phyloP scores from a whole-genome alignment of 164 flowering plant species.

The Magnolia changhungtana region DNA sequence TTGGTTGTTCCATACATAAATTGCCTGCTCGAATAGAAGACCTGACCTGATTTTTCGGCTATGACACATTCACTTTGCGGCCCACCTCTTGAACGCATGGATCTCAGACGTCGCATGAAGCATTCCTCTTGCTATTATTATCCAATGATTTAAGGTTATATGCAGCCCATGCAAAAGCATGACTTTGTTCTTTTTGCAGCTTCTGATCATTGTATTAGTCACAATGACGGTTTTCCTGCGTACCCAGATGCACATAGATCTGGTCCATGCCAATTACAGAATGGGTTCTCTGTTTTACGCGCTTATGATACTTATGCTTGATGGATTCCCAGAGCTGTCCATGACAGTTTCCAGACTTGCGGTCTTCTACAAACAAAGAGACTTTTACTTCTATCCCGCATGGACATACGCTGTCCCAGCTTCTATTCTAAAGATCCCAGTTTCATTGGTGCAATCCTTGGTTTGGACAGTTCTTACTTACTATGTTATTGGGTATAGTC shows the following conservation, averaged over 20 bases:
- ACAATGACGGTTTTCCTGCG: neutral
- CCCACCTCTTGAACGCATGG: too few species aligned
- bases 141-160: too few species aligned
- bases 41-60: too few species aligned
- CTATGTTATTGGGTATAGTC: constrained; percentile 58
- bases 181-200: neutral
- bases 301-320: constrained; percentile 28
- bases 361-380: constrained; percentile 56
- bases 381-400: constrained; percentile 42
- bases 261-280: neutral
- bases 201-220: neutral
- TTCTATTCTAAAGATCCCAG: constrained; percentile 44
- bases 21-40: too few species aligned
- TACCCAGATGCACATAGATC: neutral
- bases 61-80: too few species aligned
- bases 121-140: too few species aligned
- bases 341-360: constrained; percentile 45
- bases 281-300: constrained; percentile 36
- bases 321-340: constrained; percentile 40
- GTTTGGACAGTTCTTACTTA: constrained; percentile 61
- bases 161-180: too few species aligned
- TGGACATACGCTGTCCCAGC: constrained; percentile 65
- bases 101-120: too few species aligned
- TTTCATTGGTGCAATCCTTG: constrained; percentile 48
- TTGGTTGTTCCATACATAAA: too few species aligned